These are phyloP conservation scores for Gossypium trilobum DNA, from an alignment of 441 rosid genomes.

Conservation along the genomic window DNA sequence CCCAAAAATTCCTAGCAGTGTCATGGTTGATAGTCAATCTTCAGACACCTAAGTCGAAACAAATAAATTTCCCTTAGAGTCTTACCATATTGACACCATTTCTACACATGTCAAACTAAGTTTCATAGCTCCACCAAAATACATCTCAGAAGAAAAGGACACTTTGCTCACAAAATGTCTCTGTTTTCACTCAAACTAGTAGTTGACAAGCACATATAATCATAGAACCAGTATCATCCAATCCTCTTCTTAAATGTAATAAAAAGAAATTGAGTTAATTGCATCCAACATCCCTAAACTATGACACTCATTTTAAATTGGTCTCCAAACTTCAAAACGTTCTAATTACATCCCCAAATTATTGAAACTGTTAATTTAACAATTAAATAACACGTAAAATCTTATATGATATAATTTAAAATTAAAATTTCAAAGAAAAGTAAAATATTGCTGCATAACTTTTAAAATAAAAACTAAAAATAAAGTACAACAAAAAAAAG, in stretches of 20 bases:
- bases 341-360: no score
- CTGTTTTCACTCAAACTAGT: not conserved
- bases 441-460: no score
- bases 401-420: no score
- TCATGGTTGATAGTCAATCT: not conserved
- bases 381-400: no score
- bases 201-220: not conserved
- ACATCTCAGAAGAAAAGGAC: not conserved
- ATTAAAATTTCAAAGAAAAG: no score
- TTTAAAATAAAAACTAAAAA: no score
- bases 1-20: not conserved
- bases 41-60: not conserved
- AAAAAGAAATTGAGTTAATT: no score
- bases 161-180: not conserved
- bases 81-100: not conserved
- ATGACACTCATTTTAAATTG: no score
- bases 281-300: no score
- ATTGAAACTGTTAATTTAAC: no score
- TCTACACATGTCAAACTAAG: not conserved
- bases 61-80: not conserved
- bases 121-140: not conserved
- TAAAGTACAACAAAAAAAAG: no score
- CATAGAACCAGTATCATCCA: not conserved
- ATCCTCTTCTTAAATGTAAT: not conserved
- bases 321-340: no score